Evolutionary conservation across 2,329 filamentous ascomycete species (phyloP), one percentile per base, ranked within the genome.

Genomic region (Coleophoma eucalyptorum): DNA sequence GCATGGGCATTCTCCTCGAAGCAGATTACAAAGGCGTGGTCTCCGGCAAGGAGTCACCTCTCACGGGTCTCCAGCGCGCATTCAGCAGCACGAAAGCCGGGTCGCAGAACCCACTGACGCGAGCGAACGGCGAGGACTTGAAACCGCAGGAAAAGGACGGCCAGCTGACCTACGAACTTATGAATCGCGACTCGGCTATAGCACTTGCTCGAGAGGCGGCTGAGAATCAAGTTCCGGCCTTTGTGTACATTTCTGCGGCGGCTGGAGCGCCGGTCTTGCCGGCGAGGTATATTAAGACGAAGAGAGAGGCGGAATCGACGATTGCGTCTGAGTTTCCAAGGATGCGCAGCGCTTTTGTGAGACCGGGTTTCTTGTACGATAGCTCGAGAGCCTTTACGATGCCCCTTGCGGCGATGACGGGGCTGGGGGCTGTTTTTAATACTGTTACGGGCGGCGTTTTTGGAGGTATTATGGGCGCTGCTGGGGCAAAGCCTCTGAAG

Each of bases 21-120:
- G 91, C 92, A 46, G 94, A 99, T 75, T 99, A 99, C 81, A 99
- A 99, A 72, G 89, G 88, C 59, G 86, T 96, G 15, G 67, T 99
- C 21, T 86, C 84, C 18, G 94, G 94, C 46, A 84, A 81, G 53
- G 92, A 96, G 63, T 90, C 89, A 0, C 84, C 90, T n/a, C 71
- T 96, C 48, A 71, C 83, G 6, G 93, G 90, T 1, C 74, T 99
- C 13, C 81, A 82, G 55, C 85, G 87, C 61, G 90, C 90, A 21
- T 96, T 97, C 67, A 83, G 84, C 47, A 67, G 81, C 1, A 77
- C 79, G 2, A 86, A 86, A 33, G 75, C 72, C 63, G 80, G 83
- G 50, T 81, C 82, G 49, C 78, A 73, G 62, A 89, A 95, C 67
- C 90, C 89, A 2, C 74, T 95, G 16, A 79, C 86, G 54, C 77